These are phyloP conservation scores for Pouteria campechiana DNA, from an alignment of 179 eudicot genomes.

Conservation along the genomic window DNA sequence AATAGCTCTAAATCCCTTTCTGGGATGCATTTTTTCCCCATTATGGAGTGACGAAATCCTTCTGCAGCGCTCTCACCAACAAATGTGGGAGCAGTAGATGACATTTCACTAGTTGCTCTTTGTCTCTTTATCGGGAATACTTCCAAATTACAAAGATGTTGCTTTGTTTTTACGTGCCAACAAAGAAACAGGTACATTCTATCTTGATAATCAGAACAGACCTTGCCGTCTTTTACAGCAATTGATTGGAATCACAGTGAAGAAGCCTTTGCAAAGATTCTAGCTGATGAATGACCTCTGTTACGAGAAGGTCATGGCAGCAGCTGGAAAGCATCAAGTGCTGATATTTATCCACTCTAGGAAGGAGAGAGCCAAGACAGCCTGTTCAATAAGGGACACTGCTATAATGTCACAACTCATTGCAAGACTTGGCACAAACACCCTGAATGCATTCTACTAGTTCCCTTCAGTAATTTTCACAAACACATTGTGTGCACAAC, in stretches of 20 bases:
- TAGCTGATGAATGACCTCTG: conserved; percentile 93
- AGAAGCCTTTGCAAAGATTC: conserved; percentile 90
- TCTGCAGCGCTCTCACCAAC: no score
- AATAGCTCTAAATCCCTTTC: no score
- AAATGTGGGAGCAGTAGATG: no score
- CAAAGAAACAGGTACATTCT: conserved; percentile 58
- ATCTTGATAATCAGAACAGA: conserved; percentile 86
- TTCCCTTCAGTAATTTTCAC: no score
- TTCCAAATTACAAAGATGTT: conserved; percentile 84
- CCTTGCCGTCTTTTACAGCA: conserved; percentile 95
- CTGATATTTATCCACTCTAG: conserved; percentile 92
- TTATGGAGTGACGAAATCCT: no score
- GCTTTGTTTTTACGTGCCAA: conserved; percentile 82
- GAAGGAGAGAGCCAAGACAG: conserved; percentile 92
- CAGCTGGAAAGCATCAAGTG: conserved; percentile 85
- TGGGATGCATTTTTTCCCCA: no score
- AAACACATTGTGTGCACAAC: no score
- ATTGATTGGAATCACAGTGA: conserved; percentile 80
- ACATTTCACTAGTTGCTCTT: no score
- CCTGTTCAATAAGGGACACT: conserved; percentile 71
- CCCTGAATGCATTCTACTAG: no score
- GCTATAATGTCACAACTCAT: no score
- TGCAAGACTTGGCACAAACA: no score
- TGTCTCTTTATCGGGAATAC: conserved; percentile 89
- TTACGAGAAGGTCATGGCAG: conserved; percentile 77